A percentile compares a stretch with the other conserved stretches of the same genome.
Conservation (phyloP, 202 grass and related monocot species). For the Zoysia matrella region DNA sequence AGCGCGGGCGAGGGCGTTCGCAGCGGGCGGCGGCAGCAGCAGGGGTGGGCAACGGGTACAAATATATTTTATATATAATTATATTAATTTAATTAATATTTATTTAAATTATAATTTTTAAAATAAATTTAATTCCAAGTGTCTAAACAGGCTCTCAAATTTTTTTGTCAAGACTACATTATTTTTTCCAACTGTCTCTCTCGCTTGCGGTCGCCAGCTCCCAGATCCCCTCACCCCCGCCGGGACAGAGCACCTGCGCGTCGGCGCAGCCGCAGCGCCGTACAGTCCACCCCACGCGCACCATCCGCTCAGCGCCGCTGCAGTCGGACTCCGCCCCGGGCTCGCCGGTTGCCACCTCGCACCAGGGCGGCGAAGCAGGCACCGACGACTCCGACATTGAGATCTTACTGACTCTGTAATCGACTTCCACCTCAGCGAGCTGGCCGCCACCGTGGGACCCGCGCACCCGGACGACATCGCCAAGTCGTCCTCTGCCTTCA, state of each 20-base stretch:
- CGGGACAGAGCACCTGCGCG: constrained; percentile 50
- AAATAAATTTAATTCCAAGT: no score
- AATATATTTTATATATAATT: no score
- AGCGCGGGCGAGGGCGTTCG: no score
- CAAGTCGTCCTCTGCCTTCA: constrained; percentile 54
- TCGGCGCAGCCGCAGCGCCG: constrained; percentile 36
- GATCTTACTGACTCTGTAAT: constrained; percentile 86
- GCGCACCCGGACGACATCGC: constrained; percentile 53
- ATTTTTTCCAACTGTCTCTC: no score
- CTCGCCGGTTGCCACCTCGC: not conserved
- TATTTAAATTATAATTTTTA: no score
- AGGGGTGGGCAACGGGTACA: no score
- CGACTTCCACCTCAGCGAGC: constrained; percentile 80
- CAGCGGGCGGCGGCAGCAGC: no score
- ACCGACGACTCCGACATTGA: constrained; percentile 63
- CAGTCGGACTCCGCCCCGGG: constrained; percentile 53
- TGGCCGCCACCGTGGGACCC: constrained; percentile 60
- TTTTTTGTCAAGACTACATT: no score
- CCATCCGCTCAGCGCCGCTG: constrained; percentile 64
- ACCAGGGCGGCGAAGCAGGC: not conserved
- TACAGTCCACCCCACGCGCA: constrained; percentile 69
- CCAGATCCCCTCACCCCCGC: constrained; percentile 70
- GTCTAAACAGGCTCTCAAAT: no score
- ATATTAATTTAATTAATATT: no score
- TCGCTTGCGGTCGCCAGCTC: constrained; percentile 34